Evolutionary conservation across 1,284 basidiomycete species (phyloP).

Genomic region (Cryptococcus neoformans): DNA sequence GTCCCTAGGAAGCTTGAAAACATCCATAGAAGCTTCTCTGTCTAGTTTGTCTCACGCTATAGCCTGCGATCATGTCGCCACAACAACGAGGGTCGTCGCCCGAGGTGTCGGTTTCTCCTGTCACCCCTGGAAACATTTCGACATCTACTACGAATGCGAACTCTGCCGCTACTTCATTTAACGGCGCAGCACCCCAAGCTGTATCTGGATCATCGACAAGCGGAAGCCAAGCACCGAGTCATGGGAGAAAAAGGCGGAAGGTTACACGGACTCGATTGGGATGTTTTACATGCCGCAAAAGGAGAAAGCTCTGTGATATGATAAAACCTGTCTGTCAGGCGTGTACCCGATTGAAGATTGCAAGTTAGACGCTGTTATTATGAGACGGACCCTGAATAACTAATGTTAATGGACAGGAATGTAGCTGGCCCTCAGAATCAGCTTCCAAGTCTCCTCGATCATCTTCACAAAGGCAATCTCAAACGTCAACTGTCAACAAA

Average conservation of each 20-base stretch:
- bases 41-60: too few species aligned
- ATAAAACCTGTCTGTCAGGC: slow-evolving; percentile 20
- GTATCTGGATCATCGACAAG: neutral
- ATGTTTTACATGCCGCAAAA: slow-evolving; percentile 26
- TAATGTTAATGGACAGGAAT: slow-evolving; percentile 13
- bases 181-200: too few species aligned
- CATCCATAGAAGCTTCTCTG: too few species aligned
- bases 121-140: neutral
- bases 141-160: too few species aligned
- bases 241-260: slow-evolving; percentile 24
- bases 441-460: neutral
- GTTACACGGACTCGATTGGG: slow-evolving; percentile 20
- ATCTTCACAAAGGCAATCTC: neutral
- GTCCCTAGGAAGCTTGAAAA: too few species aligned
- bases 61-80: neutral
- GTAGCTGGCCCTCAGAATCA: slow-evolving; percentile 21
- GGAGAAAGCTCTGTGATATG: slow-evolving; percentile 33
- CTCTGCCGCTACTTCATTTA: too few species aligned
- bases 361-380: slow-evolving; percentile 4
- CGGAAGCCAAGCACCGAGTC: neutral
- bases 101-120: neutral
- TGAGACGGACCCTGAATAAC: neutral
- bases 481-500: neutral
- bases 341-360: slow-evolving; percentile 25
- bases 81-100: neutral